Conservation (phyloP, 768 basidiomycete species). For the Tylopilus vinaceipallidus region DNA sequence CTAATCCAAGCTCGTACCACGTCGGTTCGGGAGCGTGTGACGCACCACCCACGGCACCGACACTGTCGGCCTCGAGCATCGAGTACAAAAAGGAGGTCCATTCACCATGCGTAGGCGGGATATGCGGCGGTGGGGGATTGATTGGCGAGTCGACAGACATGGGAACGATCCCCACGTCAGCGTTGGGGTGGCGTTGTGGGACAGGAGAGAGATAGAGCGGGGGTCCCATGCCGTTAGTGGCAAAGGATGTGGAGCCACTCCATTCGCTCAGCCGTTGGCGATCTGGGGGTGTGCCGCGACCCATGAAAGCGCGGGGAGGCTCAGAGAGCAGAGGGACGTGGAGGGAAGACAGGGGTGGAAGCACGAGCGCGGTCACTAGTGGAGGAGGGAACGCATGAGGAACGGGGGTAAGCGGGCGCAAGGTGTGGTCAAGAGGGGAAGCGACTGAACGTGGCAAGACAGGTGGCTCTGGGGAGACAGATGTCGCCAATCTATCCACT, state of each 20-base stretch:
- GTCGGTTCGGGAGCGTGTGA: constrained; percentile 13
- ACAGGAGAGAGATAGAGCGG: constrained; percentile 26
- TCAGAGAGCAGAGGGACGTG: constrained; percentile 33
- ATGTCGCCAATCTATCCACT: background rate
- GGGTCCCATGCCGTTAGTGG: constrained; percentile 21
- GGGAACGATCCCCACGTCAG: constrained; percentile 19
- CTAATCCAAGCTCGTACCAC: constrained; percentile 32
- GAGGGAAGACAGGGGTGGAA: constrained; percentile 29
- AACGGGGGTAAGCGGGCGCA: constrained; percentile 5
- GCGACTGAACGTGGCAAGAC: background rate
- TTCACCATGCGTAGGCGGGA: constrained; percentile 21
- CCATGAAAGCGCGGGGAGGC: constrained; percentile 34
- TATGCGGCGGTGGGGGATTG: background rate
- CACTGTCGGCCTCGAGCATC: constrained; percentile 33
- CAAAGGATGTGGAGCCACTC: constrained; percentile 23
- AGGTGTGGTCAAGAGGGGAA: background rate
- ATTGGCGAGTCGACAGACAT: constrained; percentile 27
- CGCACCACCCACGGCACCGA: constrained; percentile 8
- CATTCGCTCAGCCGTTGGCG: constrained; percentile 29
- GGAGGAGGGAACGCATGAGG: constrained; percentile 6
- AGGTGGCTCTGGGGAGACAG: background rate
- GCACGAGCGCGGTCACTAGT: constrained; percentile 3
- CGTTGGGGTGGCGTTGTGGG: constrained; percentile 15
- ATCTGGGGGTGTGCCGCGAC: constrained; percentile 33
- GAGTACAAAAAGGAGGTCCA: constrained; percentile 35